Evolutionary conservation across 2,329 filamentous ascomycete species (phyloP).

Genomic region (Xylariaceae sp.): DNA sequence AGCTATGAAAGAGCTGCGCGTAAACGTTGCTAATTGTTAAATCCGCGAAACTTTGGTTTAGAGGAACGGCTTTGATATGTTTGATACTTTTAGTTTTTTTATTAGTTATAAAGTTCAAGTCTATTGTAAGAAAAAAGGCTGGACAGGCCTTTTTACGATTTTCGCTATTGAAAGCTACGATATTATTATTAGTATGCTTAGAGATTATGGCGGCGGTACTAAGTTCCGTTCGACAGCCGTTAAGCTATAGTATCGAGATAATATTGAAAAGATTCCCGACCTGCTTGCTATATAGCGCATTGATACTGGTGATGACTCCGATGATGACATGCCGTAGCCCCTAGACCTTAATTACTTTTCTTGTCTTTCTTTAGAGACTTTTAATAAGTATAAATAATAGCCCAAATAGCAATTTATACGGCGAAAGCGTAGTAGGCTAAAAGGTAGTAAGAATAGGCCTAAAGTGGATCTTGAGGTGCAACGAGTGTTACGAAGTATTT

Average conservation of each 20-base stretch:
- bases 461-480: too few species aligned
- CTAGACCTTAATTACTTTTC: not conserved
- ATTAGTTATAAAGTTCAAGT: slow-evolving; percentile 1
- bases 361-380: too few species aligned
- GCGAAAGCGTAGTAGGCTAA: too few species aligned
- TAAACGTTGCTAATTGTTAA: not conserved
- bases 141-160: not conserved
- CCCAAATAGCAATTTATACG: too few species aligned
- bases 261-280: not conserved
- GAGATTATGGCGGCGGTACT: not conserved
- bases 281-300: not conserved
- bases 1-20: not conserved
- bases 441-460: too few species aligned
- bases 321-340: not conserved
- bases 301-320: not conserved
- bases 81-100: not conserved
- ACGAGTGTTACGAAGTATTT: too few species aligned
- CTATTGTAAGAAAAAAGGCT: not conserved
- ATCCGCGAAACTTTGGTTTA: not conserved
- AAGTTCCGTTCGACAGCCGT: not conserved
- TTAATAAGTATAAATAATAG: too few species aligned
- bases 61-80: not conserved
- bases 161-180: not conserved
- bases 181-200: not conserved
- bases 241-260: not conserved